Base-by-base conservation (phyloP, 208 protist species). In the Leishmania tropica region DNA sequence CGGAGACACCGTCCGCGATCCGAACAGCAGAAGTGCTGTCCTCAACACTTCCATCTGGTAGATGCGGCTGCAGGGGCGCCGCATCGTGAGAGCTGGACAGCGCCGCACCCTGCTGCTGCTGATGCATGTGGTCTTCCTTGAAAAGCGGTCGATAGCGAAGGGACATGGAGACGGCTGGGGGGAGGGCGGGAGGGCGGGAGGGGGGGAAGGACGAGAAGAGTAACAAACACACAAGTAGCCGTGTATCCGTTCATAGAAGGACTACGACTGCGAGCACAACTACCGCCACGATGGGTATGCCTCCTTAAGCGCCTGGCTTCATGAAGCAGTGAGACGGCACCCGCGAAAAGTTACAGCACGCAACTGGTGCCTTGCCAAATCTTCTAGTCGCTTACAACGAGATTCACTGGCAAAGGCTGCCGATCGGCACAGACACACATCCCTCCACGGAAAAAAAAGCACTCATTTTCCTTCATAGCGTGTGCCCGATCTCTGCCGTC, bases 21-120 rank as follows among this genome's bases (percentile, higher is more conserved):
- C 76, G 77, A 74, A 83, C 48, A 40, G 42, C 37, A 24, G 45
- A 19, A 24, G 42, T 47, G 11, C 58, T 58, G 19, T 78, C 54
- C 10, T 45, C 35, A 13, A 42, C n/a, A 15, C 40, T 28, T 13
- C 0, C 31, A 17, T 65, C 15, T 45, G 53, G 8, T 17, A 11
- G 48, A 28, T 19, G 13, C 37, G 54, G 51, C n/a, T 58, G 74
- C 54, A 48, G 28, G 15, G 74, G 47, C n/a, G 45, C 40, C 42
- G 40, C 60, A 35, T 65, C 45, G 45, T 45, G 19, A 5, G 24
- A 48, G 19, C 4, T n/a, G 19, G 0, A 28, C 13, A n/a, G 21
- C 37, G 21, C 10, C 1, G 67, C 67, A 3, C 24, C n/a, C 28
- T 65, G 24, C 60, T 17, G 56, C 21, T 24, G 0, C 56, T 24